phyloP scores from a whole-genome alignment of 202 grass and related monocot genomes.

The Carex arenaria region DNA sequence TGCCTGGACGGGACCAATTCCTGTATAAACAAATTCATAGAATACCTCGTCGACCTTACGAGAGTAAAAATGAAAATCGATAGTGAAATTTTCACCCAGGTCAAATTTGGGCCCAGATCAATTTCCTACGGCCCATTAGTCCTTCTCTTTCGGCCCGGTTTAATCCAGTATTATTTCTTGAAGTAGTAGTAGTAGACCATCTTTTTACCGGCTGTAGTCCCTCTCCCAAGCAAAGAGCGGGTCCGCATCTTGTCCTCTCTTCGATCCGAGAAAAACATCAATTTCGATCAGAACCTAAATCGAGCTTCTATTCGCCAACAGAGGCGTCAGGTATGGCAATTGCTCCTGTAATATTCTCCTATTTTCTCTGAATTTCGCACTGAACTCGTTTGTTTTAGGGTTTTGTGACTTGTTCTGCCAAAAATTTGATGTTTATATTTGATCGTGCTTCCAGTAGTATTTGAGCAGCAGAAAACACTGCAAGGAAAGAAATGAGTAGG shows the following conservation, averaged over 20 bases:
- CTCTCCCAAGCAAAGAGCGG: not conserved
- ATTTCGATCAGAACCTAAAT: not conserved
- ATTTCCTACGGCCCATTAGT: not conserved
- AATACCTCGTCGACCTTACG: too few relatives aligned
- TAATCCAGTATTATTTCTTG: conserved; percentile 12
- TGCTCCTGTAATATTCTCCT: not conserved
- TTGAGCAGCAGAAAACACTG: not conserved
- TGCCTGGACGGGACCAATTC: too few relatives aligned
- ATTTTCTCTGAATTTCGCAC: not conserved
- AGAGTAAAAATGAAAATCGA: not conserved
- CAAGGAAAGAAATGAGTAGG: not conserved
- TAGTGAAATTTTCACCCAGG: not conserved
- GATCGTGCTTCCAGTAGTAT: not conserved
- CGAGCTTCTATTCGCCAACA: not conserved
- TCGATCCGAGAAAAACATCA: not conserved
- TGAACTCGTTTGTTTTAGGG: not conserved
- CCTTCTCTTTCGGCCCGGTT: not conserved
- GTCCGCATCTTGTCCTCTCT: not conserved
- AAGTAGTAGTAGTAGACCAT: not conserved
- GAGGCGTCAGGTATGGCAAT: not conserved
- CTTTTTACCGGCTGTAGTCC: not conserved
- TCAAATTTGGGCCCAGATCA: not conserved
- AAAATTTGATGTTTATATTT: not conserved
- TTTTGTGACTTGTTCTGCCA: not conserved
- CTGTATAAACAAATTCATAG: too few relatives aligned